These are phyloP conservation scores for Metschnikowia continentalis DNA, from an alignment of 805 yeast species.

Conservation along the genomic window DNA sequence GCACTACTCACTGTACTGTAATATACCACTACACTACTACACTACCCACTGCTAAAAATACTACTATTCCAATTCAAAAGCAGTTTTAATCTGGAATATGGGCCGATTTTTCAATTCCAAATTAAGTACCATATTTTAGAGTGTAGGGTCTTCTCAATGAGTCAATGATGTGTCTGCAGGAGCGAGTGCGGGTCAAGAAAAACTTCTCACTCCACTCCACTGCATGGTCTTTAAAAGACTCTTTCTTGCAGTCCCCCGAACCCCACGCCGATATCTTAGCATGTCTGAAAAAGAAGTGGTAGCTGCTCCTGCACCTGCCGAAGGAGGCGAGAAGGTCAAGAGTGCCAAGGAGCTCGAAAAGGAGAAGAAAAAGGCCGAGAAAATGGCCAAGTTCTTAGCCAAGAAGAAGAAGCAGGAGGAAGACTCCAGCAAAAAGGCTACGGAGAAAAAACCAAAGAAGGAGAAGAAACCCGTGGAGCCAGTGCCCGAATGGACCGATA, in stretches of 20 bases:
- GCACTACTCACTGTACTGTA: too few species aligned
- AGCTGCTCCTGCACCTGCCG: neutral
- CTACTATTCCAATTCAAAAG: too few species aligned
- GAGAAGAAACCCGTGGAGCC: conserved; percentile 67
- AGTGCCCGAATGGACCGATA: conserved; percentile 80
- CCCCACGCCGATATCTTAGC: conserved; percentile 6
- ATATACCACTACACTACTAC: too few species aligned
- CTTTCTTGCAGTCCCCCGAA: conserved; percentile 6
- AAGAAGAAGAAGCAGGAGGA: conserved; percentile 59
- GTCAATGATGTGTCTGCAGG: neutral
- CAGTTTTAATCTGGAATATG: too few species aligned
- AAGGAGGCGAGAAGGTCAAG: conserved; percentile 31
- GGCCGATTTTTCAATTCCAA: too few species aligned
- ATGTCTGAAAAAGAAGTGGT: conserved; percentile 15
- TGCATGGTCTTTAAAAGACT: conserved; percentile 17
- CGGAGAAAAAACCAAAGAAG: conserved; percentile 59
- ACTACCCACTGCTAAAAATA: too few species aligned
- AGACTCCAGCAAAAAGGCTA: conserved; percentile 36
- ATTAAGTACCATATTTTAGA: too few species aligned
- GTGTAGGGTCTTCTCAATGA: too few species aligned
- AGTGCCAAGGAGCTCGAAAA: conserved; percentile 81
- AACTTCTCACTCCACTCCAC: neutral
- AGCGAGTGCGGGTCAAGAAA: conserved; percentile 3
- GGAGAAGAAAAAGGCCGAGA: conserved; percentile 84
- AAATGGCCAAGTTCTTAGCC: conserved; percentile 82